A percentile compares a stretch with the other conserved stretches of the same genome.
These are phyloP conservation scores for Aspergillus fischeri DNA, from an alignment of 2,329 filamentous ascomycete species.

Conservation along the genomic window DNA sequence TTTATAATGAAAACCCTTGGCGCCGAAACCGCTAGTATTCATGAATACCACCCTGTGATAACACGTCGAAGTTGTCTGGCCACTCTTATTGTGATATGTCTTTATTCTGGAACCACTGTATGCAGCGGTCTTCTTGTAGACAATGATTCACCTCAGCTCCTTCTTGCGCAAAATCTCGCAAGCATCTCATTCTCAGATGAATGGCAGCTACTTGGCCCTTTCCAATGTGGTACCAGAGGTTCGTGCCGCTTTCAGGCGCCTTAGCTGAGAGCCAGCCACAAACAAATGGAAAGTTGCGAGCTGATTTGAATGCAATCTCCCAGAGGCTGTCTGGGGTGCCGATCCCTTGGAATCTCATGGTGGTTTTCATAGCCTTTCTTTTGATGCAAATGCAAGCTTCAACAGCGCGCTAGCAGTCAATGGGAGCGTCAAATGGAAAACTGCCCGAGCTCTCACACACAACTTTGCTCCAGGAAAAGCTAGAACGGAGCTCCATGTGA, in stretches of 20 bases:
- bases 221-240: constrained; percentile 57
- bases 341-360: constrained; percentile 54
- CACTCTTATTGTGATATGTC: neutral
- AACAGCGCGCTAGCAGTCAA: constrained; percentile 49
- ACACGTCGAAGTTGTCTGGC: neutral
- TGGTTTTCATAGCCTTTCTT: constrained; percentile 48
- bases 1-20: neutral
- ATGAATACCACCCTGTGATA: neutral
- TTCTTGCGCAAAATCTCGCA: neutral
- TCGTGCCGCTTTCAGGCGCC: constrained; percentile 18
- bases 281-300: neutral
- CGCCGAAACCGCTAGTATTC: neutral
- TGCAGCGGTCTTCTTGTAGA: neutral
- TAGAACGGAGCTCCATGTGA: constrained; percentile 41
- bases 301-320: constrained; percentile 2
- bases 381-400: constrained; percentile 41
- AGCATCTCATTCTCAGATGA: constrained; percentile 21
- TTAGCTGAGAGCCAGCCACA: neutral
- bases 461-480: constrained; percentile 21
- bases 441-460: constrained; percentile 29
- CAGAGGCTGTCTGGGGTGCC: constrained; percentile 56
- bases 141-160: constrained; percentile 3
- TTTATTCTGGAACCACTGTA: neutral
- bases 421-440: constrained; percentile 50
- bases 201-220: constrained; percentile 56